Evolutionary conservation across 2,329 filamentous ascomycete genomes (phyloP), one percentile per base, ranked within the genome.

Genomic region (Ceratocystis lukuohia): DNA sequence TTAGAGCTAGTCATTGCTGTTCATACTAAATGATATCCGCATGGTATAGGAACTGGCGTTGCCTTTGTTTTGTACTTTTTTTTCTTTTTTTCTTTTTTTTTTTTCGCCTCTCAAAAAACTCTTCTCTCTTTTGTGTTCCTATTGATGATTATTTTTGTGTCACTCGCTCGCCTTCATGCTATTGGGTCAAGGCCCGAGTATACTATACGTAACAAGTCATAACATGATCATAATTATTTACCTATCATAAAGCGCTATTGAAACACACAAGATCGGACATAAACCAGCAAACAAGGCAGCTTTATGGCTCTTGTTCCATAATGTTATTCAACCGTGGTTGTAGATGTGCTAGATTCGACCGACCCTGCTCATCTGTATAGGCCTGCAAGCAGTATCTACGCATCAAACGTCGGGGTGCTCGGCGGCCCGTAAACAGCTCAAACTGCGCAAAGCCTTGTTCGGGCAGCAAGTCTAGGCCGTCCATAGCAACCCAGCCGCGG

Each of bases 391-490:
- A 84, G 70, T 86, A 85, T 53, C 83, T 78, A 68, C 87, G 81
- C 88, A 93, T 92, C 46, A 88, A 74, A 57, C 83, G 77, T 30
- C 88, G 81, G 3, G 75, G 75, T 0, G 75, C 74, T 62, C 74
- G 68, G 6, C 74, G 79, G 0, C 88, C 88, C 0, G 88, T 91
- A 73, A 92, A 90, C 1, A 92, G 75, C 74, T 93, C 89, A 71
- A 92, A 93, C 71, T 92, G 88, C 0, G 88, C 88, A 74, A 89
- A 89, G 0, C 87, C 89, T 72, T 92, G 88, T 73, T 92, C 89
- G 0, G 87, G 87, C 15, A 93, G 75, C 61, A 91, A 80, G 70
- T 92, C 88, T 12, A 92, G 76, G 0, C 88, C 88, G 71, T 91
- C 87, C 74, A 91, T 83, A 20, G 88, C 80, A 0, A 91, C 85